Evolutionary conservation across 768 basidiomycete genomes (phyloP), one percentile per base, ranked within the genome.

Genomic region (Rhodosporidiobolus sp.): DNA sequence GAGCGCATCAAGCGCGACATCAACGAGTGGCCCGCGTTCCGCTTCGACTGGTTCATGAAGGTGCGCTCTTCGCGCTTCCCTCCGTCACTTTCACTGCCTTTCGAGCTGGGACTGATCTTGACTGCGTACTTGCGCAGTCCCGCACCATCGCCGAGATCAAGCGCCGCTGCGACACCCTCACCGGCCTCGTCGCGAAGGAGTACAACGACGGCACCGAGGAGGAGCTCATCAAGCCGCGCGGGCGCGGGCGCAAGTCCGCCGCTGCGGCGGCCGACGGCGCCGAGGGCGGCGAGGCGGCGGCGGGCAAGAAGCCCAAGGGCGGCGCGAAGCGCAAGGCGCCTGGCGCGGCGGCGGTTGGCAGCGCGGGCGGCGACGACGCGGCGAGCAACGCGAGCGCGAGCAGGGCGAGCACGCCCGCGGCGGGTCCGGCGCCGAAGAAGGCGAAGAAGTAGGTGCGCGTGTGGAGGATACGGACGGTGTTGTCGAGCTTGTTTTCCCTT

Each of bases 1-100:
- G 95, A 99, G 79, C 83, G 89, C 64, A 96, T 98, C 82, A 96
- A 95, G 86, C 88, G 89, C 81, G 95, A 98, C 81, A 93, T 98
- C 74, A 89, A 88, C 24, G 94, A 98, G 82, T 97, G 94, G 82
- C 94, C 95, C 2, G 90, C 94, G 22, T 99, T 97, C 83, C 85
- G 94, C 30, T 98, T 98, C 78, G 94, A 97, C 79, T 97, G 94
- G 95, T 97, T 96, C 84, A 90, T 73, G 38, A 74, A 77, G 67
- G 58, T 59, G 35, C 55, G 69, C 48, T n/a, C n/a, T n/a, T n/a
- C n/a, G n/a, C 10, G 2, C 20, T 1, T 19, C 2, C 28, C 38
- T 1, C 17, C 34, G 48, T 59, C 95, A 77, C 93, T 95, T 17
- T 28, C 46, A n/a, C n/a, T n/a, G 14, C 14, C 5, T 43, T 28